Percentiles rank a stretch among this genome's conserved stretches.
Evolutionary conservation across 164 flowering plant species (phyloP).

Genomic region (Annona cherimola): DNA sequence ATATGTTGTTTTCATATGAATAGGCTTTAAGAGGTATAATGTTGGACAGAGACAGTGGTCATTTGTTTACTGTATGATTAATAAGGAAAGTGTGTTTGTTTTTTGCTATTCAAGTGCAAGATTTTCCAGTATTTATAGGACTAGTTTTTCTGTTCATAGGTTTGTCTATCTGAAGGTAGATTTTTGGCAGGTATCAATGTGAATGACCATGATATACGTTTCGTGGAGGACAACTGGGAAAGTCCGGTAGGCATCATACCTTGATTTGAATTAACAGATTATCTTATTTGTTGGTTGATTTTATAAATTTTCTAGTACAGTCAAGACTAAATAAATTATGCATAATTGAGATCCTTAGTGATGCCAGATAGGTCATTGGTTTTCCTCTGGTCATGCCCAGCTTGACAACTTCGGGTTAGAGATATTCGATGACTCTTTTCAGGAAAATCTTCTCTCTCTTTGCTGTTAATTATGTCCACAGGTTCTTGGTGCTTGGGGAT

Average conservation of each 20-base stretch:
- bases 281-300: neutral
- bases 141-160: neutral
- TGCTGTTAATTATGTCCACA: constrained; percentile 14
- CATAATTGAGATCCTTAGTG: neutral
- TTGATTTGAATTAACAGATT: neutral
- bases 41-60: neutral
- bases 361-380: neutral
- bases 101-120: neutral
- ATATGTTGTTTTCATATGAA: too few relatives aligned
- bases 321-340: neutral
- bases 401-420: neutral
- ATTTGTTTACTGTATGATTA: neutral
- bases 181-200: constrained; percentile 79
- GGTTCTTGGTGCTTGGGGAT: constrained; percentile 99
- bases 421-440: neutral
- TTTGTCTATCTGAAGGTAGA: constrained; percentile 10
- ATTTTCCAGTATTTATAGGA: neutral
- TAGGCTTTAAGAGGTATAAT: too few relatives aligned
- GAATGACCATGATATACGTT: constrained; percentile 84
- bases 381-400: neutral
- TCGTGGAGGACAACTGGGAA: constrained; percentile 99
- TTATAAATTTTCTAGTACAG: neutral
- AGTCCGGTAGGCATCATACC: constrained; percentile 67
- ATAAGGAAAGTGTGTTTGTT: neutral
- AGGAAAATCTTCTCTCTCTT: neutral